Conservation (phyloP, 176 grass and related monocot species). For the Triticum timopheevii region DNA sequence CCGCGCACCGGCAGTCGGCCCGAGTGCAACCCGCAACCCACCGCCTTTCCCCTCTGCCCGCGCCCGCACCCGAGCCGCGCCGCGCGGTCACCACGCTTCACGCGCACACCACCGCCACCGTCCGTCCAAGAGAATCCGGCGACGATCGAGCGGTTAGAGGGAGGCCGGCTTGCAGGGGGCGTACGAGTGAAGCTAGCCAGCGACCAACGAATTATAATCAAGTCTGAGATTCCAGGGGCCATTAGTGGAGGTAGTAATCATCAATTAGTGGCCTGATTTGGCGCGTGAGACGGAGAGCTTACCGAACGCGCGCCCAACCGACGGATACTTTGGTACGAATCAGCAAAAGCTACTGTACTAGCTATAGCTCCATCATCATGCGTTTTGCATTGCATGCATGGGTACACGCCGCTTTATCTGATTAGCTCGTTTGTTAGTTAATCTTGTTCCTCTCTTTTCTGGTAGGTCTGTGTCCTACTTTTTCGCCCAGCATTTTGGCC, state of each 20-base stretch:
- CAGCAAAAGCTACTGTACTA: not conserved
- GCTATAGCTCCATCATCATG: not conserved
- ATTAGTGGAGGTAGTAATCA: not conserved
- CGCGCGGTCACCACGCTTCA: not conserved
- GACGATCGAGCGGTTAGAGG: not conserved
- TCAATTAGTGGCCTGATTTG: not conserved
- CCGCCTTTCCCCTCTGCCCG: not conserved
- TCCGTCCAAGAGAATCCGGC: not conserved
- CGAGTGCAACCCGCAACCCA: conserved; percentile 8
- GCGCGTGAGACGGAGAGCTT: not conserved
- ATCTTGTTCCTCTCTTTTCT: not conserved
- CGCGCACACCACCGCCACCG: not conserved
- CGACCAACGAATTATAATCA: not conserved
- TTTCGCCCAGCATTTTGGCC: not conserved
- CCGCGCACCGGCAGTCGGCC: not conserved
- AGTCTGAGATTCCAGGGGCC: not conserved
- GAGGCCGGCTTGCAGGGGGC: not conserved
- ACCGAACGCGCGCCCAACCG: conserved; percentile 15
- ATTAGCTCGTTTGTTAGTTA: not conserved
- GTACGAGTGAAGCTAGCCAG: not conserved
- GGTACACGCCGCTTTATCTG: not conserved
- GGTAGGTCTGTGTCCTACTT: not conserved
- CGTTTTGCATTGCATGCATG: not conserved
- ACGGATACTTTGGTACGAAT: not conserved
- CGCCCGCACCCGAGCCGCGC: not conserved